Base-by-base conservation (phyloP, 1,139 yeast genomes). In the Magnusiomyces fungicola region DNA sequence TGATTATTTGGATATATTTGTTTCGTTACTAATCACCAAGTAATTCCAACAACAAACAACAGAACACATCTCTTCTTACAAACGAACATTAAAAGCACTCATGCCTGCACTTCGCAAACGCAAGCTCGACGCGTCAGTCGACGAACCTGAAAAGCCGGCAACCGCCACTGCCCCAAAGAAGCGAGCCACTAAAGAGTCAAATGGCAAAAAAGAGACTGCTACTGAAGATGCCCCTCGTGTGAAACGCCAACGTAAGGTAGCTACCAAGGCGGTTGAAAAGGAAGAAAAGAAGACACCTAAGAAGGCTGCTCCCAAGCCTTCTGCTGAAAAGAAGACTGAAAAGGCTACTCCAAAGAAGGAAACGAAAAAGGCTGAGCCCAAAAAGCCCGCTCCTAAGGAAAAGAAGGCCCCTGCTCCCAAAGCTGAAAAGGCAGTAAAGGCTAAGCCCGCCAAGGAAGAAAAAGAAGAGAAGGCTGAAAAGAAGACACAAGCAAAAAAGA, bases 321-420 rank as follows among this genome's bases (percentile, higher is more conserved):
- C 39, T 74, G 85, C 87, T 76, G 97, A 90, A 78, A 66, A 92
- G 81, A 90, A 90, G 82, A 94, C 95, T 74, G 95, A 87, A 78
- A 87, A 80, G 80, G 37, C 49, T 23, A 21, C 39, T 25, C 43
- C 41, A 43, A 42, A 41, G 36, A 37, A 40, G 16, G 36, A 33
- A 19, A 12, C 46, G 9, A 24, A 32, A 27, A 30, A 36, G 27
- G 21, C 48, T 19, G 30, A 32, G 3, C 16, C 49, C 21, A 12
- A 34, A 23, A 39, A 45, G 23, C 10, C 29, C 5, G 30, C 36
- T 23, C 23, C 12, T 24, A 32, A 33, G 38, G 2, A 27, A 16
- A 36, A 44, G 42, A 32, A 34, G 25, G n/a, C 41, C 18, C 4
- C 47, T n/a, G 14, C n/a, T 18, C 9, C n/a, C 9, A 27, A 9